Percentiles rank a stretch among this genome's conserved stretches.
phyloP scores from a whole-genome alignment of 2,329 filamentous ascomycete genomes.

The Alternaria viburni region DNA sequence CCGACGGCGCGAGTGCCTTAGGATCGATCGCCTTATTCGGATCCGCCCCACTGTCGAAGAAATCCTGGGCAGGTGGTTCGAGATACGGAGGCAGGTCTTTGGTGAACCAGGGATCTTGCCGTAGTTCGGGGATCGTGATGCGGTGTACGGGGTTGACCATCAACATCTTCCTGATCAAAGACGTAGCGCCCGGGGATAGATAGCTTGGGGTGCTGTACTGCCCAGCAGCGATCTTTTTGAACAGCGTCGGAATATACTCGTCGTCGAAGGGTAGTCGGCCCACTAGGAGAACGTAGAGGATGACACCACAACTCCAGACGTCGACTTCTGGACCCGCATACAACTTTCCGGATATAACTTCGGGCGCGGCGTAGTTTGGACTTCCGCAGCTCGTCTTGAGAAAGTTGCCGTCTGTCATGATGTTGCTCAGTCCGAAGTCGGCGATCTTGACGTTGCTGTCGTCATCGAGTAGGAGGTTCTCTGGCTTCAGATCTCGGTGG shows the following conservation, averaged over 20 bases:
- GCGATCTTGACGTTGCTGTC: slow-evolving; percentile 99
- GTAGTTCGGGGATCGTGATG: slow-evolving; percentile 92
- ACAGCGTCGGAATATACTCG: slow-evolving; percentile 95
- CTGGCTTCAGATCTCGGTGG: slow-evolving; percentile 94
- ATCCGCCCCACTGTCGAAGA: slow-evolving; percentile 91
- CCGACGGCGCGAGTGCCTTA: slow-evolving; percentile 76
- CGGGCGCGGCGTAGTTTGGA: slow-evolving; percentile 96
- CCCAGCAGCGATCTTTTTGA: slow-evolving; percentile 96
- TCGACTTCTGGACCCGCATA: slow-evolving; percentile 98
- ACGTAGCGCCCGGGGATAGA: slow-evolving; percentile 82
- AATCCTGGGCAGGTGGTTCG: slow-evolving; percentile 85
- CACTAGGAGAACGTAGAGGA: slow-evolving; percentile 71
- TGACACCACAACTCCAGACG: slow-evolving; percentile 96
- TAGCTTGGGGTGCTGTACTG: slow-evolving; percentile 92
- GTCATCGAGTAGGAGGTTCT: slow-evolving; percentile 93
- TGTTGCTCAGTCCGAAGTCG: slow-evolving; percentile 97
- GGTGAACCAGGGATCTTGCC: slow-evolving; percentile 91
- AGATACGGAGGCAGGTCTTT: slow-evolving; percentile 87
- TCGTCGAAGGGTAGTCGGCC: slow-evolving; percentile 90
- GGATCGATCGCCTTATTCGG: slow-evolving; percentile 89
- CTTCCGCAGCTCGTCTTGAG: slow-evolving; percentile 98
- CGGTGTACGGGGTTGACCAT: slow-evolving; percentile 94
- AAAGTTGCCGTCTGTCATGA: slow-evolving; percentile 99
- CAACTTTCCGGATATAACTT: slow-evolving; percentile 96
- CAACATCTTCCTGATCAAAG: slow-evolving; percentile 89